phyloP scores from a whole-genome alignment of 2,329 filamentous ascomycete species.

The Trichocomaceae sp. region DNA sequence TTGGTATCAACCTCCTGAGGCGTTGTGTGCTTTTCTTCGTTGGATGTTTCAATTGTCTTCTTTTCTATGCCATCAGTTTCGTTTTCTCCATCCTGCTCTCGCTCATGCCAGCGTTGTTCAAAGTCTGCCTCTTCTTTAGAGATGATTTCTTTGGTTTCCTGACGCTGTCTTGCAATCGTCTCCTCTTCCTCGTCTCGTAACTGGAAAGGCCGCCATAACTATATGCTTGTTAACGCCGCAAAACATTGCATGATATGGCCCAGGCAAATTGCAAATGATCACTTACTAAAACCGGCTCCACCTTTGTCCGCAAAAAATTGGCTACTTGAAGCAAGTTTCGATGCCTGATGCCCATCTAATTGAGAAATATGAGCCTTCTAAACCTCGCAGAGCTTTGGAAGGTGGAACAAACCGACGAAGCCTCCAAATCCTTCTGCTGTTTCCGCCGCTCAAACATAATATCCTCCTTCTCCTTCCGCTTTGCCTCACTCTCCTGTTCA shows the following conservation, averaged over 20 bases:
- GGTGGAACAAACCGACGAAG: slow-evolving; percentile 58
- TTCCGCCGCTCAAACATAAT: slow-evolving; percentile 55
- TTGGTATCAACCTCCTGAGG: slow-evolving; percentile 16
- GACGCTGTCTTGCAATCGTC: slow-evolving; percentile 63
- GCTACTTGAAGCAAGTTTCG: slow-evolving; percentile 64
- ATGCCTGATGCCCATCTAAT: slow-evolving; percentile 68
- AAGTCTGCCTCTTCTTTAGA: slow-evolving; percentile 61
- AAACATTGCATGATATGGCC: not conserved
- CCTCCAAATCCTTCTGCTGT: slow-evolving; percentile 70
- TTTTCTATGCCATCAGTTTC: slow-evolving; percentile 25
- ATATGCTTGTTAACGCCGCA: slow-evolving; percentile 8
- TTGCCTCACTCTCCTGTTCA: slow-evolving; percentile 62
- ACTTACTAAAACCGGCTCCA: slow-evolving; percentile 68
- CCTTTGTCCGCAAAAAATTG: slow-evolving; percentile 63
- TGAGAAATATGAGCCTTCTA: not conserved
- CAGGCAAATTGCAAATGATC: not conserved
- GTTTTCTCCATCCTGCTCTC: slow-evolving; percentile 22
- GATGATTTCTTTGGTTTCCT: slow-evolving; percentile 57
- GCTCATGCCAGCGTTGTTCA: slow-evolving; percentile 40
- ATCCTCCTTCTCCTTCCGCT: slow-evolving; percentile 58
- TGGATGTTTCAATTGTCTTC: slow-evolving; percentile 36
- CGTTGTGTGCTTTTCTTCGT: slow-evolving; percentile 28
- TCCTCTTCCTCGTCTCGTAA: slow-evolving; percentile 62
- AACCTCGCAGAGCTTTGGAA: not conserved
- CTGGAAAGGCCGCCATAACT: slow-evolving; percentile 87